Evolutionary conservation across 176 grass and related monocot genomes (phyloP).

Genomic region (Oryza glumipatula): DNA sequence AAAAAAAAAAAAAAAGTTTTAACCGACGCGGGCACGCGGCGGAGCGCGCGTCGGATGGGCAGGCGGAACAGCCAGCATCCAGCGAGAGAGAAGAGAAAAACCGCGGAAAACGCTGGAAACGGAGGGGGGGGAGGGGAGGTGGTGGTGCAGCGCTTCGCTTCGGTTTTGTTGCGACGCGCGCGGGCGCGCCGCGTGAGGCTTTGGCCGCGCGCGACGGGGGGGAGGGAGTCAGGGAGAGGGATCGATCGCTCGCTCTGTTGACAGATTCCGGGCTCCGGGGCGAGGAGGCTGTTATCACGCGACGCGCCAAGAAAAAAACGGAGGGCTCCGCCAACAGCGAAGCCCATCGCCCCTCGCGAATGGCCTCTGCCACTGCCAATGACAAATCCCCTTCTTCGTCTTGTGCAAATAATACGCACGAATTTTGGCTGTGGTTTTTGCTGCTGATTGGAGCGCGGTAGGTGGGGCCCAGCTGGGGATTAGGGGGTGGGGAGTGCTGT

Average conservation of each 20-base stretch:
- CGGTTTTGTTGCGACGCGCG: conserved; percentile 18
- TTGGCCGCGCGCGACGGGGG: neutral
- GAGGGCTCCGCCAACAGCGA: conserved; percentile 2
- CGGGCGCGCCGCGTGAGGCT: neutral
- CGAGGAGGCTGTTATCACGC: neutral
- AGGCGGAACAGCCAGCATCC: too few relatives aligned
- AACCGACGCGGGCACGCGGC: too few relatives aligned
- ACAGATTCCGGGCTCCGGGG: too few relatives aligned
- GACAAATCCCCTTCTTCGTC: too few relatives aligned
- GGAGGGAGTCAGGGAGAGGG: too few relatives aligned
- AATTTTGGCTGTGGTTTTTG: neutral
- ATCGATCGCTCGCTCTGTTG: too few relatives aligned
- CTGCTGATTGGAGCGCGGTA: neutral
- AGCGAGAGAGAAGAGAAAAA: neutral
- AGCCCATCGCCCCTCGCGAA: neutral
- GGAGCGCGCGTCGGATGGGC: too few relatives aligned
- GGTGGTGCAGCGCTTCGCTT: neutral
- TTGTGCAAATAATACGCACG: conserved; percentile 14
- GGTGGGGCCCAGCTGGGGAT: neutral
- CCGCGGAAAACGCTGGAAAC: neutral
- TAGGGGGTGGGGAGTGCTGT: neutral
- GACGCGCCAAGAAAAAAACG: neutral
- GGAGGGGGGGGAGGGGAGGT: neutral
- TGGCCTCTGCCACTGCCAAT: neutral
- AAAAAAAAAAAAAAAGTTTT: too few relatives aligned